A percentile compares a stretch with the other conserved stretches of the same genome.
Conservation (phyloP, 2,329 filamentous ascomycete species). For the Sporothrix brasiliensis region DNA sequence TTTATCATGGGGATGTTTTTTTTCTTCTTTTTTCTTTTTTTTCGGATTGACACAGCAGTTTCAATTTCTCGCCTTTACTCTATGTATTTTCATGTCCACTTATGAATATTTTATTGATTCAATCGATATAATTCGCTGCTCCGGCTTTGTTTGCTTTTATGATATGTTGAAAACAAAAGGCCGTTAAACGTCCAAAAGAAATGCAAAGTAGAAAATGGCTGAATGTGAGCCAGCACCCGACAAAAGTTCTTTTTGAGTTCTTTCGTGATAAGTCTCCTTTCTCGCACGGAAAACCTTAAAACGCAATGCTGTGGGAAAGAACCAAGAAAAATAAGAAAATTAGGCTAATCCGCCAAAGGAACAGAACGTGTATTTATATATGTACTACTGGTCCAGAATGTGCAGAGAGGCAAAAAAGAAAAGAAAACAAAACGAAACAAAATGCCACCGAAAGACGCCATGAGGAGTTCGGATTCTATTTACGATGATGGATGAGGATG, state of each 20-base stretch:
- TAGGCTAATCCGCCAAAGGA: neutral
- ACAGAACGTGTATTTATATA: neutral
- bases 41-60: neutral
- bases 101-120: neutral
- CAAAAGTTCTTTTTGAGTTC: neutral
- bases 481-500: neutral
- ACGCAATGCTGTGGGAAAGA: neutral
- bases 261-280: neutral
- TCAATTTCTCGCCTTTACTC: neutral
- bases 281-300: neutral
- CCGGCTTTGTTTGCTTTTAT: constrained; percentile 1
- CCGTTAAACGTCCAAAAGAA: neutral
- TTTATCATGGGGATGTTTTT: neutral
- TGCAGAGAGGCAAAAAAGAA: neutral
- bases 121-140: neutral
- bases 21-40: constrained; percentile 12
- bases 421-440: neutral
- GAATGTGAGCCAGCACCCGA: neutral
- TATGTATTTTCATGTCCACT: neutral
- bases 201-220: neutral
- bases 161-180: neutral
- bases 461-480: neutral
- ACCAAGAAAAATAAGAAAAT: neutral
- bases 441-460: neutral
- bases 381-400: neutral